Conservation (phyloP, 1,284 basidiomycete genomes). For the Agaricales sp. region DNA sequence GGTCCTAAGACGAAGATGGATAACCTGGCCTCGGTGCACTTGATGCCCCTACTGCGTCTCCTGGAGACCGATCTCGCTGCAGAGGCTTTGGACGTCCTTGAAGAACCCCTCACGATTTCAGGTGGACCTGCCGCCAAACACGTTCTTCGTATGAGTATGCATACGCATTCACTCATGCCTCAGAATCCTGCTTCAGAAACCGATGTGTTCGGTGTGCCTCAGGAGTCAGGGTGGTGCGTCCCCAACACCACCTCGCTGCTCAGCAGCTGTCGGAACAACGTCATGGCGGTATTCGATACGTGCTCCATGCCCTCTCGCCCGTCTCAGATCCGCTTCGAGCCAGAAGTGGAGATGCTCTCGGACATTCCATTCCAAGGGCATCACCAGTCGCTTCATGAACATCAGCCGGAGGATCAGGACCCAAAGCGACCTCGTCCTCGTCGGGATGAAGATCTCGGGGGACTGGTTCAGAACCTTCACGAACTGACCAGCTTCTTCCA, state of each 20-base stretch:
- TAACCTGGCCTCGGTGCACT: conserved; percentile 72
- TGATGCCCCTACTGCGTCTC: conserved; percentile 84
- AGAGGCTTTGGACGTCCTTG: conserved; percentile 85
- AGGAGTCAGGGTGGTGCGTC: conserved; percentile 81
- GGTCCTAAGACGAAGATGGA: conserved; percentile 71
- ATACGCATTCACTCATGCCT: conserved; percentile 35
- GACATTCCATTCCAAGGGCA: neutral
- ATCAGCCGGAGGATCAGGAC: neutral
- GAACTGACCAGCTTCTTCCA: conserved; percentile 84
- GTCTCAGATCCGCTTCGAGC: conserved; percentile 63
- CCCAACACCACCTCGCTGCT: conserved; percentile 54
- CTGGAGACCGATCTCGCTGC: conserved; percentile 79
- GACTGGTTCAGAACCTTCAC: conserved; percentile 79
- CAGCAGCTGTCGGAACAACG: conserved; percentile 61
- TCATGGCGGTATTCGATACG: conserved; percentile 78
- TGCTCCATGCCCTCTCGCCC: conserved; percentile 67
- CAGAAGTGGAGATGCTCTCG: conserved; percentile 33
- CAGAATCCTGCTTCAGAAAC: conserved; percentile 24
- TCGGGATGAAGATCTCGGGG: conserved; percentile 64
- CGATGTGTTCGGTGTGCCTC: conserved; percentile 73
- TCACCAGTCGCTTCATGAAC: neutral
- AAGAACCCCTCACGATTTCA: conserved; percentile 76
- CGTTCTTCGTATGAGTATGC: conserved; percentile 83
- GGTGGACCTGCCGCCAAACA: conserved; percentile 72
- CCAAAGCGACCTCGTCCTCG: conserved; percentile 17